A percentile compares a stretch with the other conserved stretches of the same genome.
Evolutionary conservation across 331 rosid genomes (phyloP).

Genomic region (Spiraea crenata): DNA sequence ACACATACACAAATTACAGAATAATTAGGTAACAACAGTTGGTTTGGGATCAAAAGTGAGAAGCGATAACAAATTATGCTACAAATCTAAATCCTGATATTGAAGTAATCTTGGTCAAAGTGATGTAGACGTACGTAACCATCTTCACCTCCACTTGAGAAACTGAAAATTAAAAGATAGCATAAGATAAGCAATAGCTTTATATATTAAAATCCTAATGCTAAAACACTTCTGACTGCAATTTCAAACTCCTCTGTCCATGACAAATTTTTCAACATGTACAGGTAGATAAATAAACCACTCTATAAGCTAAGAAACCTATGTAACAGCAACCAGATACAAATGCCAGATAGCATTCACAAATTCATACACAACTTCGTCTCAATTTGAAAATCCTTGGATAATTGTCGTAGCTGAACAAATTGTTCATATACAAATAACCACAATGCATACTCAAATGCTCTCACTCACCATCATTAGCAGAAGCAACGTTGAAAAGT

Average conservation of each 20-base stretch:
- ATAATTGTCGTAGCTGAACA: background rate
- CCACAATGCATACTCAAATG: background rate
- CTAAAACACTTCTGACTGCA: background rate
- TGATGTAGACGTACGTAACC: conserved; percentile 93
- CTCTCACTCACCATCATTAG: background rate
- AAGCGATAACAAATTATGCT: background rate
- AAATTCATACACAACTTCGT: background rate
- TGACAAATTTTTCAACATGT: background rate
- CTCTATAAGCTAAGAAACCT: background rate
- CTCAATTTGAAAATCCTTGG: background rate
- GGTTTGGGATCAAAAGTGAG: conserved; percentile 3
- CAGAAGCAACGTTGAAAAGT: background rate
- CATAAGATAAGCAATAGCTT: background rate
- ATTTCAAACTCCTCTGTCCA: background rate
- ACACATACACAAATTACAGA: background rate
- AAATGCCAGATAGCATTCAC: background rate
- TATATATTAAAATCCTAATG: background rate
- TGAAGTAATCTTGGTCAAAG: conserved; percentile 86
- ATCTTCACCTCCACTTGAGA: conserved; percentile 98
- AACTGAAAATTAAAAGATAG: conserved; percentile 39
- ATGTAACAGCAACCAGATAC: background rate
- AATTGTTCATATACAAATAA: background rate
- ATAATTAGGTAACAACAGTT: background rate
- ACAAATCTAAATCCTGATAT: conserved; percentile 62
- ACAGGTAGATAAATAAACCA: background rate